Conservation (phyloP, 208 protist species). For the Crithidia thermophila region DNA sequence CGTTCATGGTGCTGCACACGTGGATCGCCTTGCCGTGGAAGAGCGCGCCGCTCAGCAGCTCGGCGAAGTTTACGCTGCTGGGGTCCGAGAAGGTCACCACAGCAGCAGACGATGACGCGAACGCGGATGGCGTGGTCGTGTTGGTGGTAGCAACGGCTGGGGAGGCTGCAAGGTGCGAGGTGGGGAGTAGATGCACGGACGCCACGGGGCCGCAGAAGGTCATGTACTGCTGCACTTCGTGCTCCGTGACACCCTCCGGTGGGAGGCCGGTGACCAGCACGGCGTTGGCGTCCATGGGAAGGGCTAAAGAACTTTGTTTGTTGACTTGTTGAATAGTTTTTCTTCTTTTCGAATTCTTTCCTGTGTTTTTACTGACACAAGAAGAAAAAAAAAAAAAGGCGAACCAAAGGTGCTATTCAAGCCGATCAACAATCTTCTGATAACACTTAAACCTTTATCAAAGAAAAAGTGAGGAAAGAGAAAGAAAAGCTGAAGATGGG, state of each 20-base stretch:
- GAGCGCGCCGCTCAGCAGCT: conserved; percentile 15
- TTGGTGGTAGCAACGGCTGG: no score
- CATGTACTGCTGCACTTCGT: conserved; percentile 13
- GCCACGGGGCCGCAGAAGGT: conserved; percentile 1
- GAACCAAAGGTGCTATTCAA: no score
- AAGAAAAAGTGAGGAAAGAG: no score
- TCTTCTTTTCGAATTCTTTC: no score
- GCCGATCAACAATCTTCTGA: neutral
- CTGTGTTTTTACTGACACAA: no score
- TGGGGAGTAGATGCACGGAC: neutral
- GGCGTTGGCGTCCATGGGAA: no score
- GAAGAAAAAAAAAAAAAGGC: no score
- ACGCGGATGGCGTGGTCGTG: neutral
- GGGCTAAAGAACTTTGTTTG: no score
- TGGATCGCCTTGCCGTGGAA: conserved; percentile 16
- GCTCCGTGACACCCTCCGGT: neutral
- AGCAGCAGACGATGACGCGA: neutral
- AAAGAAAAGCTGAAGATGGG: no score
- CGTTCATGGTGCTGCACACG: neutral
- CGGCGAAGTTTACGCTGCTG: conserved; percentile 14
- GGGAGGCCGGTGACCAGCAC: neutral
- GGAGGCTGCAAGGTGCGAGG: neutral
- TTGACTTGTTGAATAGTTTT: no score
- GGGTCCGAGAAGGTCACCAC: conserved; percentile 16
- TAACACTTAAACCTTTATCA: no score